A percentile compares a stretch with the other conserved stretches of the same genome.
These are phyloP conservation scores for Magnusiomyces paraingens DNA, from an alignment of 1,139 yeast genomes.

Conservation along the genomic window DNA sequence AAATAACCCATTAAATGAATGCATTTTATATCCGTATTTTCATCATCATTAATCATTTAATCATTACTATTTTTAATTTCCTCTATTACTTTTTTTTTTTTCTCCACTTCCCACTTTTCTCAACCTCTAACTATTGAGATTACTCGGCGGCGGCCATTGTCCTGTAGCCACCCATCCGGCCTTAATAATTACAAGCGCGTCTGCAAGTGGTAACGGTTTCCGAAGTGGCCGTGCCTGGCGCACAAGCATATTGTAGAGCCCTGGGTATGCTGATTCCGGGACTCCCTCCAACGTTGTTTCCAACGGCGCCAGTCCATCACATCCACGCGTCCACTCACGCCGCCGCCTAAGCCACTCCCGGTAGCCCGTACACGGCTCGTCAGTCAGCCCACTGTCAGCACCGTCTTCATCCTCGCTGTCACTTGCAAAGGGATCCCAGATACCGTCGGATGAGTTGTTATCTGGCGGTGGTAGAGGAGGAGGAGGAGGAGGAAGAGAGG, in stretches of 20 bases:
- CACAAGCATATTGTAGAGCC: slow-evolving; percentile 45
- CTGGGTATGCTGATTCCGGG: slow-evolving; percentile 30
- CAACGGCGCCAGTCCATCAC: not conserved
- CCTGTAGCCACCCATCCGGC: slow-evolving; percentile 54
- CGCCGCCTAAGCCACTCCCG: slow-evolving; percentile 29
- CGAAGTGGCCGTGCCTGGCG: slow-evolving; percentile 47
- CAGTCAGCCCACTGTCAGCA: not conserved
- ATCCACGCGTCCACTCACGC: slow-evolving; percentile 24
- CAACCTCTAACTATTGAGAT: too few relatives aligned
- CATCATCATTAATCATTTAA: too few relatives aligned
- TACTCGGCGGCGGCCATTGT: slow-evolving; percentile 32
- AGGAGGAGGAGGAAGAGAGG: not conserved
- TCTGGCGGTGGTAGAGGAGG: not conserved
- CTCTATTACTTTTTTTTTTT: too few relatives aligned
- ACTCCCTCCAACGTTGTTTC: slow-evolving; percentile 20
- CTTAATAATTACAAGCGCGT: slow-evolving; percentile 47
- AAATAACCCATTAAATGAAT: too few relatives aligned
- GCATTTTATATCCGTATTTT: too few relatives aligned
- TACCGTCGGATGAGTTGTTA: not conserved
- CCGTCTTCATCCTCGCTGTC: not conserved
- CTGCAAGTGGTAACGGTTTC: slow-evolving; percentile 46
- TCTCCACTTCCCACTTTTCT: too few relatives aligned
- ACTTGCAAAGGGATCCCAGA: slow-evolving; percentile 3
- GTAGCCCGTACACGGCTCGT: slow-evolving; percentile 20
- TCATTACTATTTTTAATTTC: too few relatives aligned